Evolutionary conservation across 139 green algal species (phyloP), one percentile per base, ranked within the genome.

Genomic region (Volvox reticuliferus): DNA sequence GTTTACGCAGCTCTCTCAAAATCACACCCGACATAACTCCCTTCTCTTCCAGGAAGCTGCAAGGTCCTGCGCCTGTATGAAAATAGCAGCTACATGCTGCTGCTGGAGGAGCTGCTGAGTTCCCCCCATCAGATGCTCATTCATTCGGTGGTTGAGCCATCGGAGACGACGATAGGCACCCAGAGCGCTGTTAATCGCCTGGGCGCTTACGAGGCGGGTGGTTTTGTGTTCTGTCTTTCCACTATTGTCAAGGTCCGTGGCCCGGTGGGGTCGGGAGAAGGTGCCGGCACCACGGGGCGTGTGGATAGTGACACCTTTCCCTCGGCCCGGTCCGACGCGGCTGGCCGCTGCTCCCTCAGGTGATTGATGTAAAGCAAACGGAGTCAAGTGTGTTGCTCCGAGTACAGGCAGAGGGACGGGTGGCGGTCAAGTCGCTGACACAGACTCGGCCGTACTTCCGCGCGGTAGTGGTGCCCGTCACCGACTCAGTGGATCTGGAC

Each of bases 181-280:
- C 16, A 12, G 21, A 44, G 12, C 78, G 37, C 79, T 18, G 28
- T 5, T 55, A 44, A 20, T 19, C 71, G 86, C 16, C 73, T 90
- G 55, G 86, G 86, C 1, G 86, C 26, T 28, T 90, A 37, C 86
- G 71, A 90, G 86, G 86, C 86, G 37, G 86, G 86, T 19, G 86
- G 86, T 37, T 90, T 76, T 12, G 55, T 63, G 9, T 90, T 90
- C 32, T 83, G 18, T 50, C 21, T 90, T 22, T 90, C 86, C 50
- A 84, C 86, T 44, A 90, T 90, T 75, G n/a, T 90, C 69, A 90
- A 90, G 86, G 86, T 90, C 50, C 3, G 86, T 22, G 78, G 30
- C 5, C 2, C 32, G 50, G 65, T 16, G 65, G 65, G 65, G 65
- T 73, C 65, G 65, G 24, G 65, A 28, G 5, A 28, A 12, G 44